These are phyloP conservation scores for Pythium plurisporium DNA, from an alignment of 352 stramenopile genomes.

Conservation along the genomic window DNA sequence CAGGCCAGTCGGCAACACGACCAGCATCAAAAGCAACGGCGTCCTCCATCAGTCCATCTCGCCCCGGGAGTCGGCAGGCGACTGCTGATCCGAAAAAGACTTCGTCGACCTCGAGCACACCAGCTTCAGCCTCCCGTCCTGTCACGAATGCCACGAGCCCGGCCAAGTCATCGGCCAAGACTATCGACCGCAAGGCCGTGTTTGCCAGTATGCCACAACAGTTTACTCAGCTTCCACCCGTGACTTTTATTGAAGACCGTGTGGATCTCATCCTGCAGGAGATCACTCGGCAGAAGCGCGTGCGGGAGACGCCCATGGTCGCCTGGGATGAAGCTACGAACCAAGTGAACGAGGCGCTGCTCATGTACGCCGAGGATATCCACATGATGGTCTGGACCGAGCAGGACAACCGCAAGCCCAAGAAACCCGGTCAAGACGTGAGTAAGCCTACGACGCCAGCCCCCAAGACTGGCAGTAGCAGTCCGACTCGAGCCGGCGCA, in stretches of 20 bases:
- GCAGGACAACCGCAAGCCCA: constrained; percentile 56
- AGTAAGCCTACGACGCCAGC: constrained; percentile 1
- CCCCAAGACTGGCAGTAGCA: neutral
- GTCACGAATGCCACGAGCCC: constrained; percentile 10
- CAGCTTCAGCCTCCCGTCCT: neutral
- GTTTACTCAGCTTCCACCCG: constrained; percentile 30
- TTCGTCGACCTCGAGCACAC: neutral
- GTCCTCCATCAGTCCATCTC: constrained; percentile 6
- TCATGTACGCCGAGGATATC: constrained; percentile 63
- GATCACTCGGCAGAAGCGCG: constrained; percentile 34
- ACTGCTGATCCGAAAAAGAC: neutral
- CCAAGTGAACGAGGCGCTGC: constrained; percentile 46
- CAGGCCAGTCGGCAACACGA: neutral
- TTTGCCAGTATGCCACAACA: constrained; percentile 39
- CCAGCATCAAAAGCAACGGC: constrained; percentile 3
- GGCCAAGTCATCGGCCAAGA: constrained; percentile 9
- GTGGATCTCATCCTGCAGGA: constrained; percentile 37
- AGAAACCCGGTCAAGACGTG: constrained; percentile 27
- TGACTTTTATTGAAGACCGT: constrained; percentile 40
- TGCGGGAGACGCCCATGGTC: constrained; percentile 29
- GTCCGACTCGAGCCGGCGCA: constrained; percentile 1
- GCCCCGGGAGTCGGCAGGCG: neutral
- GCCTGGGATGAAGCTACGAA: constrained; percentile 49
- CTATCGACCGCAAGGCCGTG: constrained; percentile 20
- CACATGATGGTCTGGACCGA: constrained; percentile 46